Conservation (phyloP, 306 rosid genomes). For the Rosa lucieae region DNA sequence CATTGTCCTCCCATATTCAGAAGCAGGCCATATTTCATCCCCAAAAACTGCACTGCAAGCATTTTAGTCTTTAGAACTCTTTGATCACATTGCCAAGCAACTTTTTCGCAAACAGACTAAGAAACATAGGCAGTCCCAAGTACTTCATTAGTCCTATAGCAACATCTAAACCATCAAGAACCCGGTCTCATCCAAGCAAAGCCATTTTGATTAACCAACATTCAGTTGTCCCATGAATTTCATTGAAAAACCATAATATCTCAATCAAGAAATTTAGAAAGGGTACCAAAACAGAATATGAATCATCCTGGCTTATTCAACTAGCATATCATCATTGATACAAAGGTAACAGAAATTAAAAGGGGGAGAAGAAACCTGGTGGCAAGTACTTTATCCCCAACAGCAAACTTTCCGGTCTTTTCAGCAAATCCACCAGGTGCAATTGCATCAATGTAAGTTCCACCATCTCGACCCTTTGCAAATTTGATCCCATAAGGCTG, state of each 20-base stretch:
- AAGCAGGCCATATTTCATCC: constrained; percentile 97
- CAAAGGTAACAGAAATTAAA: background rate
- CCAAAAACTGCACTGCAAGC: constrained; percentile 95
- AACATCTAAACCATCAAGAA: background rate
- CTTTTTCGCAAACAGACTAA: background rate
- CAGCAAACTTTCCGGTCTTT: constrained; percentile 59
- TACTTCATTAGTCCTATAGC: background rate
- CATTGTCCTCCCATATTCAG: constrained; percentile 98
- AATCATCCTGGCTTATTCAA: background rate
- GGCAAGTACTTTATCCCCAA: constrained; percentile 94
- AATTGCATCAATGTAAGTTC: constrained; percentile 96
- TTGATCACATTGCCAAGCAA: constrained; percentile 38
- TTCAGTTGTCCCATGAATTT: too few species aligned
- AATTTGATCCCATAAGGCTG: constrained; percentile 90
- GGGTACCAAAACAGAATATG: background rate
- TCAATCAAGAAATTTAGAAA: background rate
- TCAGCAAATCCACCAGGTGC: constrained; percentile 91
- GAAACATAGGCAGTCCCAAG: background rate
- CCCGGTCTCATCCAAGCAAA: background rate
- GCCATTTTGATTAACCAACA: background rate
- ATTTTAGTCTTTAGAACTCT: constrained; percentile 28
- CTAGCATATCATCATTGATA: background rate
- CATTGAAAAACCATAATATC: background rate
- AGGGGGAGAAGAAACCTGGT: constrained; percentile 53
- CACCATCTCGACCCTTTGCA: constrained; percentile 81